A percentile compares a stretch with the other conserved stretches of the same genome.
Evolutionary conservation across 2,329 filamentous ascomycete genomes (phyloP).

Genomic region (Claviceps pusilla): DNA sequence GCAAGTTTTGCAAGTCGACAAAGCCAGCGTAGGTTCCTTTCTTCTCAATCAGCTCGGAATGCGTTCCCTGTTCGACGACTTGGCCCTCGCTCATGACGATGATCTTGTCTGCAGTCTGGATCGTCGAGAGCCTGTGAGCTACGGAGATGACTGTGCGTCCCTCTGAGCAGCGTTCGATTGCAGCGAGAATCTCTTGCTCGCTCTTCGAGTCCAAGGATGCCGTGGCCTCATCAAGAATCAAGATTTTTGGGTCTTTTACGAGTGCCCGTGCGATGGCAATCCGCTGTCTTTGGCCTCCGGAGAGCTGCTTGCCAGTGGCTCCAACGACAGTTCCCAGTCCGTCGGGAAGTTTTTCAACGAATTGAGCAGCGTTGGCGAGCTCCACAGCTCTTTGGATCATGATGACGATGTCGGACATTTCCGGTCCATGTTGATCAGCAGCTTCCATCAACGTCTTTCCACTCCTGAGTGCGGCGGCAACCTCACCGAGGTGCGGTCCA

Average conservation of each 20-base stretch:
- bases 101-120: slow-evolving; percentile 13
- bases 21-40: slow-evolving; percentile 35
- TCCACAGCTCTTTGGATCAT: neutral
- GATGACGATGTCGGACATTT: neutral
- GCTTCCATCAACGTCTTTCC: neutral
- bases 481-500: neutral
- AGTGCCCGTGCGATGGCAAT: slow-evolving; percentile 37
- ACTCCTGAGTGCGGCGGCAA: neutral
- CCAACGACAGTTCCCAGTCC: slow-evolving; percentile 27
- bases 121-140: slow-evolving; percentile 4
- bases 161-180: neutral
- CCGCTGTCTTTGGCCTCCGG: slow-evolving; percentile 49
- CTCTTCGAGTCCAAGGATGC: slow-evolving; percentile 3
- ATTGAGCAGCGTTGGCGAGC: neutral
- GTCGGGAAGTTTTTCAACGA: neutral
- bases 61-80: slow-evolving; percentile 1
- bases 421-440: neutral
- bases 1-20: slow-evolving; percentile 17
- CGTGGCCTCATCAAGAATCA: slow-evolving; percentile 44
- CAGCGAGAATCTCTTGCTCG: slow-evolving; percentile 2
- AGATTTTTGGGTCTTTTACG: slow-evolving; percentile 23
- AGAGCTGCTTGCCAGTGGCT: slow-evolving; percentile 43
- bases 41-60: slow-evolving; percentile 7
- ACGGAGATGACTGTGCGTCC: slow-evolving; percentile 1
- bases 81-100: slow-evolving; percentile 29